phyloP scores from a whole-genome alignment of 352 stramenopile species.

The Phytophthora macrochlamydospora region DNA sequence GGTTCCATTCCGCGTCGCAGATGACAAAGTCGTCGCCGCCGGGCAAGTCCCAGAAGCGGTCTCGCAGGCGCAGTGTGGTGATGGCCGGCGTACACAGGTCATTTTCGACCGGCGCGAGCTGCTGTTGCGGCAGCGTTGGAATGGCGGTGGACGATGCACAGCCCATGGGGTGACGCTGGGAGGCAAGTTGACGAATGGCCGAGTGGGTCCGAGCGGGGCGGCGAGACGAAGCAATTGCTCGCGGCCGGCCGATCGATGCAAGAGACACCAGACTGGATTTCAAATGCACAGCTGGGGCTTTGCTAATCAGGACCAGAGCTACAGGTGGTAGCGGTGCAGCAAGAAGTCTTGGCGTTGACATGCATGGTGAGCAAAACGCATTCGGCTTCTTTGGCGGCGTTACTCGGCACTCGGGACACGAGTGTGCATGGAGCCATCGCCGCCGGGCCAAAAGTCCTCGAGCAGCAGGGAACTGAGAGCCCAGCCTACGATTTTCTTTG shows the following conservation, averaged over 20 bases:
- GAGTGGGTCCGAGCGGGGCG: not conserved
- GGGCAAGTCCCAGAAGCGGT: slow-evolving; percentile 37
- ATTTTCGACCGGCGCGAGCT: slow-evolving; percentile 22
- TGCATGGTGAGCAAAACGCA: not conserved
- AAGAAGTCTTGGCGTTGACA: not conserved
- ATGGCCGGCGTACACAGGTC: slow-evolving; percentile 33
- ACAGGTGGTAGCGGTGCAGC: not conserved
- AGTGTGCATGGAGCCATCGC: too few relatives aligned
- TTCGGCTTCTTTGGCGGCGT: not conserved
- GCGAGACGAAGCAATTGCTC: slow-evolving; percentile 14
- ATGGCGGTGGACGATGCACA: slow-evolving; percentile 40
- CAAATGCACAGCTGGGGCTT: slow-evolving; percentile 24
- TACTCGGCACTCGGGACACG: not conserved
- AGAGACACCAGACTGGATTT: slow-evolving; percentile 12
- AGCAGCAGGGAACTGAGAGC: not conserved
- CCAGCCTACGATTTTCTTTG: slow-evolving; percentile 2
- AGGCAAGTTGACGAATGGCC: slow-evolving; percentile 32
- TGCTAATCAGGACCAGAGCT: slow-evolving; percentile 8
- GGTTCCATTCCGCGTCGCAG: slow-evolving; percentile 31
- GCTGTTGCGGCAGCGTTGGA: slow-evolving; percentile 25
- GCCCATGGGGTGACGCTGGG: slow-evolving; percentile 27
- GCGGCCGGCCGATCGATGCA: slow-evolving; percentile 1
- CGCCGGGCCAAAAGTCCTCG: too few relatives aligned
- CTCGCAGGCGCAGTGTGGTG: slow-evolving; percentile 41
- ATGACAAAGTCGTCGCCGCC: slow-evolving; percentile 42